Evolutionary conservation across 352 stramenopile species (phyloP).

Genomic region (Stephanocyclus meneghinianus): DNA sequence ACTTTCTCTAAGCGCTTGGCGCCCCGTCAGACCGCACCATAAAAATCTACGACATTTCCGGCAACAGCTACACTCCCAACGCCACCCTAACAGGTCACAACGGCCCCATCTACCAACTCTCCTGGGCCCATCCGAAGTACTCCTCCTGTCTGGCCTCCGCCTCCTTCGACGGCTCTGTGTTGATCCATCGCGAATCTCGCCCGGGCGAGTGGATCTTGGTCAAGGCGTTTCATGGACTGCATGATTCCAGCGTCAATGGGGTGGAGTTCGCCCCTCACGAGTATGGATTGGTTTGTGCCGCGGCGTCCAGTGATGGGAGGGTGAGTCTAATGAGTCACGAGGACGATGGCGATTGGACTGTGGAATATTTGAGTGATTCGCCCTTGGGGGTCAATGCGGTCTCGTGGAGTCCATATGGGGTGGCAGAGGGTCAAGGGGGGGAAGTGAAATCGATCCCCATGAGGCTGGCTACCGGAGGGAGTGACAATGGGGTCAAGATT

Average conservation of each 20-base stretch:
- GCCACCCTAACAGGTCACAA: conserved; percentile 87
- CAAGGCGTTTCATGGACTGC: conserved; percentile 82
- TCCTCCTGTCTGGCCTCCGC: conserved; percentile 91
- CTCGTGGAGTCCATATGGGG: conserved; percentile 89
- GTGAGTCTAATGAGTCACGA: conserved; percentile 83
- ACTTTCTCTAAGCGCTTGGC: background rate
- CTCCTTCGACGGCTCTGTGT: conserved; percentile 96
- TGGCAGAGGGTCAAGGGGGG: conserved; percentile 8
- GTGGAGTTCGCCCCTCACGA: conserved; percentile 96
- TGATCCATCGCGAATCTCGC: conserved; percentile 94
- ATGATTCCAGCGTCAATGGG: conserved; percentile 88
- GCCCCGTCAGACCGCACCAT: conserved; percentile 89
- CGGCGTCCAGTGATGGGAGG: conserved; percentile 92
- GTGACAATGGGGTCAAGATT: conserved; percentile 97
- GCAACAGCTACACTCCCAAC: conserved; percentile 81
- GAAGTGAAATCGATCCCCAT: conserved; percentile 22
- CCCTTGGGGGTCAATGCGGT: conserved; percentile 95
- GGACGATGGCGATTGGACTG: conserved; percentile 84
- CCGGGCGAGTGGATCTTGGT: conserved; percentile 92
- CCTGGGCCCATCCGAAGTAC: conserved; percentile 96
- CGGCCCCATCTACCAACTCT: conserved; percentile 97
- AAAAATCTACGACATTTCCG: conserved; percentile 95
- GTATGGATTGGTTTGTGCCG: conserved; percentile 91
- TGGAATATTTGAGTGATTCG: conserved; percentile 92
- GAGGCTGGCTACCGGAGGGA: conserved; percentile 94